Percentiles rank a stretch among this genome's conserved stretches.
Conservation (phyloP, 371 early-diverging fungal species). For the Funneliformis caledonium region DNA sequence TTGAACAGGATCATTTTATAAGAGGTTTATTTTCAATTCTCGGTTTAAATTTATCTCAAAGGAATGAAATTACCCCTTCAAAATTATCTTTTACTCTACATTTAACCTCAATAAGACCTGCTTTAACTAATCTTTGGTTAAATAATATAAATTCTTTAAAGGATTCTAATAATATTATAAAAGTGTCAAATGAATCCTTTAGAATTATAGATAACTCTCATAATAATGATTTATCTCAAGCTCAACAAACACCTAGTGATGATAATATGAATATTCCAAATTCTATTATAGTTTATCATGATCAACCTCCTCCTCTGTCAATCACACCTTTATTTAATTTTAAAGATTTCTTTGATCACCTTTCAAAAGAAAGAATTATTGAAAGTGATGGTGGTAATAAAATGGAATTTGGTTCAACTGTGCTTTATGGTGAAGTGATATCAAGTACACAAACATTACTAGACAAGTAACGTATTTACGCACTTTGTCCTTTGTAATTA, state of each 20-base stretch:
- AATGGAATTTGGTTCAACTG: constrained; percentile 67
- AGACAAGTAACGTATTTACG: constrained; percentile 63
- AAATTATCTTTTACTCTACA: constrained; percentile 8
- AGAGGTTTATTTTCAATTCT: background rate
- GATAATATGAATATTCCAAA: constrained; percentile 11
- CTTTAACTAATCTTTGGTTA: constrained; percentile 15
- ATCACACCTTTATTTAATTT: constrained; percentile 55
- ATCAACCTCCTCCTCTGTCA: constrained; percentile 19
- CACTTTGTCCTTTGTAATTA: constrained; percentile 18
- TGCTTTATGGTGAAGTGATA: constrained; percentile 79
- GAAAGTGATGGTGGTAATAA: constrained; percentile 44
- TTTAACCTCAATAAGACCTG: constrained; percentile 21
- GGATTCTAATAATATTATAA: constrained; percentile 6
- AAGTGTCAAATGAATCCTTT: constrained; percentile 43
- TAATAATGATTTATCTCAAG: background rate
- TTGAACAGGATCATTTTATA: background rate
- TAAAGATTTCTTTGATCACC: constrained; percentile 49
- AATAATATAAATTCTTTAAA: background rate
- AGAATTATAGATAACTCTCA: constrained; percentile 44
- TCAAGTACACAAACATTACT: constrained; percentile 90
- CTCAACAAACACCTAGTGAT: background rate
- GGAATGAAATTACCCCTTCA: background rate
- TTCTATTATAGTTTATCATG: constrained; percentile 1
- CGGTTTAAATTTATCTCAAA: background rate
- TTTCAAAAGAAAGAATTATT: constrained; percentile 43